A percentile compares a stretch with the other conserved stretches of the same genome.
These are phyloP conservation scores for Fusarium nodosum DNA, from an alignment of 2,329 filamentous ascomycete species.

Conservation along the genomic window DNA sequence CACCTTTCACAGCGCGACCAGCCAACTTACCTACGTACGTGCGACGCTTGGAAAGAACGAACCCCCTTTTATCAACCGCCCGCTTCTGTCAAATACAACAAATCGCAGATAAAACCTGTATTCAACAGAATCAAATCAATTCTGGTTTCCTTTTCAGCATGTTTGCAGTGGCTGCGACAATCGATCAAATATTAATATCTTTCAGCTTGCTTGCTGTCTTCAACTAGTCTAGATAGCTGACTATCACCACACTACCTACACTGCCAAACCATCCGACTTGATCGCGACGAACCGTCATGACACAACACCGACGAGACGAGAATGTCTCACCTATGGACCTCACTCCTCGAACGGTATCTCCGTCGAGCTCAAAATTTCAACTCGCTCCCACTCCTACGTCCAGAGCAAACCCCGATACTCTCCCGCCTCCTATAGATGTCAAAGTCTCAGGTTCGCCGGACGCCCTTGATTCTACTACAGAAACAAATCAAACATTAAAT, in stretches of 20 bases:
- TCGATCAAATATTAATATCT: constrained; percentile 33
- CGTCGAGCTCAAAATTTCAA: constrained; percentile 39
- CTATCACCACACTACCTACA: constrained; percentile 1
- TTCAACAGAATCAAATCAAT: constrained; percentile 14
- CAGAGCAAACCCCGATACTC: constrained; percentile 40
- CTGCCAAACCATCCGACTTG: constrained; percentile 12
- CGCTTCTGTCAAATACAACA: constrained; percentile 16
- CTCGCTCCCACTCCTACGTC: constrained; percentile 23
- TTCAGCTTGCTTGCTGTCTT: constrained; percentile 18
- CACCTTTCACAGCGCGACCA: constrained; percentile 26
- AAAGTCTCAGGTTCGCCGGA: constrained; percentile 23
- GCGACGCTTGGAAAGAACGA: constrained; percentile 31
- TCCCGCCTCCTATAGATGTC: constrained; percentile 41
- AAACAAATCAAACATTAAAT: constrained; percentile 30
- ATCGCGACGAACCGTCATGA: constrained; percentile 40
- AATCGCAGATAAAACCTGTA: constrained; percentile 9
- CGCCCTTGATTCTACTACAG: constrained; percentile 19
- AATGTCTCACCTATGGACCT: constrained; percentile 42
- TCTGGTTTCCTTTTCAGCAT: constrained; percentile 42
- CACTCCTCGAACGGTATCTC: constrained; percentile 40
- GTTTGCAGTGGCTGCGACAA: constrained; percentile 30
- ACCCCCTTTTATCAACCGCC: constrained; percentile 38
- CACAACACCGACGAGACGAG: constrained; percentile 42
- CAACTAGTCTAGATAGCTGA: constrained; percentile 22
- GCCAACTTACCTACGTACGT: constrained; percentile 26